Evolutionary conservation across 345 rosid genomes (phyloP).

Genomic region (Geranium rotundifolium): DNA sequence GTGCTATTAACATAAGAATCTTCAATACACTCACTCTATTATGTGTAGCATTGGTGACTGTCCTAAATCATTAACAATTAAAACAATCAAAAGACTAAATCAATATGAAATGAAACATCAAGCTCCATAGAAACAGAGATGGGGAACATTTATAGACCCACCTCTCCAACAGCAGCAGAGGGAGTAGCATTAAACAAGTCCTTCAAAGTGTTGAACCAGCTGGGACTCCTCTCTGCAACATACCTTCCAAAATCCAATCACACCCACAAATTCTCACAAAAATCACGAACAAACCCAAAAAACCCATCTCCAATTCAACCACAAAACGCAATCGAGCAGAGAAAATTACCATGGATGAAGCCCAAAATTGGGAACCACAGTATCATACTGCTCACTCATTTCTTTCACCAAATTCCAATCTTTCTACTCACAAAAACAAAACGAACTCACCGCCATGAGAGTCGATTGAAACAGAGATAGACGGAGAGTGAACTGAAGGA

Average conservation of each 20-base stretch:
- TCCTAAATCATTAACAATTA: neutral
- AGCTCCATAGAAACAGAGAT: slow-evolving; percentile 1
- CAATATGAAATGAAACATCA: neutral
- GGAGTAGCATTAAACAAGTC: slow-evolving; percentile 57
- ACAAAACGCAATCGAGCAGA: neutral
- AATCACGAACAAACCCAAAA: neutral
- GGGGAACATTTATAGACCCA: slow-evolving; percentile 5
- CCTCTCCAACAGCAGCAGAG: slow-evolving; percentile 92
- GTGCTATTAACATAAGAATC: neutral
- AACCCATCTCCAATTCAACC: neutral
- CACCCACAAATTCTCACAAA: neutral
- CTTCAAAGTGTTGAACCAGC: slow-evolving; percentile 64
- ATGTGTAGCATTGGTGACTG: no score
- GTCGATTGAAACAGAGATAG: neutral
- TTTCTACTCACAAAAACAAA: slow-evolving; percentile 26
- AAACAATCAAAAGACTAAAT: no score
- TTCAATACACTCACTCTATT: no score
- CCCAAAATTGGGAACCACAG: slow-evolving; percentile 81
- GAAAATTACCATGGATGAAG: slow-evolving; percentile 71
- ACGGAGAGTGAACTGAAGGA: neutral
- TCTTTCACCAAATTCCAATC: slow-evolving; percentile 80
- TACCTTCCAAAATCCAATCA: slow-evolving; percentile 25
- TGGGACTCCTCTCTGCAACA: slow-evolving; percentile 56
- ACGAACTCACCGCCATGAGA: neutral
- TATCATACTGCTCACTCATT: slow-evolving; percentile 49